These are phyloP conservation scores for Phytophthora fragariaefolia DNA, from an alignment of 352 stramenopile genomes.

Conservation along the genomic window DNA sequence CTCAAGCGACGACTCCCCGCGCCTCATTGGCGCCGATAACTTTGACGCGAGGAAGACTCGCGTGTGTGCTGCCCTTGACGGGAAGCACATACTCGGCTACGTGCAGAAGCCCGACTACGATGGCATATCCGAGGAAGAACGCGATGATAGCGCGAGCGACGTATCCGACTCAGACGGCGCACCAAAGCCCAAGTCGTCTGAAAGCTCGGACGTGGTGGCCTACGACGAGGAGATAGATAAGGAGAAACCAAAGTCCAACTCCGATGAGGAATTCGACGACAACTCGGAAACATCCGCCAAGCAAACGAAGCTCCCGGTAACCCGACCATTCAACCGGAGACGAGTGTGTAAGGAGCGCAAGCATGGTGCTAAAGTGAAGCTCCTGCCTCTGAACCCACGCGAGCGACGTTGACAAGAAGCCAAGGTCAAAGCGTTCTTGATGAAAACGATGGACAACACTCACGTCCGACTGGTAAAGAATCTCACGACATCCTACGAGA, in stretches of 20 bases:
- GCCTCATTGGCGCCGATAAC: constrained; percentile 8
- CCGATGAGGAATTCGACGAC: constrained; percentile 1
- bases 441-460: too few species aligned
- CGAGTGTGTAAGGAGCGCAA: not conserved
- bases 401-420: constrained; percentile 7
- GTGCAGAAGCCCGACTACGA: constrained; percentile 23
- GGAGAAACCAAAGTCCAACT: not conserved
- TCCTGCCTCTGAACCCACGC: not conserved
- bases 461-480: not conserved
- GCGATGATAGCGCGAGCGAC: not conserved
- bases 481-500: not conserved
- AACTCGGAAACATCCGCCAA: not conserved
- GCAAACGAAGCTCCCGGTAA: not conserved
- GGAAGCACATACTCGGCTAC: constrained; percentile 26
- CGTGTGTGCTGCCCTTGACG: constrained; percentile 8
- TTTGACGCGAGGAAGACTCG: constrained; percentile 19
- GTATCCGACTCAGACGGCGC: constrained; percentile 2
- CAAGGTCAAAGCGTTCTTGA: too few species aligned
- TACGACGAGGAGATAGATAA: constrained; percentile 15
- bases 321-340: not conserved
- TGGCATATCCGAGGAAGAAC: not conserved
- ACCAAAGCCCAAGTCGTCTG: not conserved
- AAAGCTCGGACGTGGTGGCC: not conserved
- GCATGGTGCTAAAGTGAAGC: constrained; percentile 1
- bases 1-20: constrained; percentile 28